These are phyloP conservation scores for Cadophora malorum DNA, from an alignment of 2,329 filamentous ascomycete genomes.

Conservation along the genomic window DNA sequence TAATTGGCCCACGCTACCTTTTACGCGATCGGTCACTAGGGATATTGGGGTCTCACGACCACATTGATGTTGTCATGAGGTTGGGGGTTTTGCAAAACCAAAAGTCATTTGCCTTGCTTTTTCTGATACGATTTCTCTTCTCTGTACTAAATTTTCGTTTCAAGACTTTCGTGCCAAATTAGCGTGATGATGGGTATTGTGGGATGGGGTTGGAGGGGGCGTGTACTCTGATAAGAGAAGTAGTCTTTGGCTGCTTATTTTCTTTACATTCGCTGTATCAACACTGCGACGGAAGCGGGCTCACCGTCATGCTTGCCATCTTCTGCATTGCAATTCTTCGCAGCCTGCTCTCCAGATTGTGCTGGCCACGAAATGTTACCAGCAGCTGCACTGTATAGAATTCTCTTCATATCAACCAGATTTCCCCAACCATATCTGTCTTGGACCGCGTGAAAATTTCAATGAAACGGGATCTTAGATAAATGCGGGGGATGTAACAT, in stretches of 20 bases:
- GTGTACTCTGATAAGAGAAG: slow-evolving; percentile 37
- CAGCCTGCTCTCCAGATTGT: slow-evolving; percentile 33
- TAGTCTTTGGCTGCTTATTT: slow-evolving; percentile 31
- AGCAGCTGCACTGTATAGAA: slow-evolving; percentile 33
- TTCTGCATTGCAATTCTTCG: slow-evolving; percentile 34
- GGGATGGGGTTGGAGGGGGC: slow-evolving; percentile 25
- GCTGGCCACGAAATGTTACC: slow-evolving; percentile 39
- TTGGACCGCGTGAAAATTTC: neutral
- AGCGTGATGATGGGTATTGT: slow-evolving; percentile 45
- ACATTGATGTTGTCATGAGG: slow-evolving; percentile 43
- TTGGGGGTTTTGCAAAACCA: slow-evolving; percentile 34
- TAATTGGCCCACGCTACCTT: slow-evolving; percentile 38
- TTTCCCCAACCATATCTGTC: neutral
- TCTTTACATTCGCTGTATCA: slow-evolving; percentile 47
- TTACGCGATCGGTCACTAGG: slow-evolving; percentile 40
- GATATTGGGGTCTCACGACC: slow-evolving; percentile 38
- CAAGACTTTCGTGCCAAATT: slow-evolving; percentile 42
- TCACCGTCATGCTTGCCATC: slow-evolving; percentile 35
- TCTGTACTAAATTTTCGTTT: slow-evolving; percentile 44
- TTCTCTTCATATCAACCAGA: slow-evolving; percentile 2
- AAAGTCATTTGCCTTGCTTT: slow-evolving; percentile 41
- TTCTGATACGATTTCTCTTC: slow-evolving; percentile 41
- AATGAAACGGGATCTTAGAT: neutral
- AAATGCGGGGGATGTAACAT: no score
- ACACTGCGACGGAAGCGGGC: slow-evolving; percentile 42